phyloP scores from a whole-genome alignment of 257 asterid genomes.

The Nicotiana tomentosiformis region DNA sequence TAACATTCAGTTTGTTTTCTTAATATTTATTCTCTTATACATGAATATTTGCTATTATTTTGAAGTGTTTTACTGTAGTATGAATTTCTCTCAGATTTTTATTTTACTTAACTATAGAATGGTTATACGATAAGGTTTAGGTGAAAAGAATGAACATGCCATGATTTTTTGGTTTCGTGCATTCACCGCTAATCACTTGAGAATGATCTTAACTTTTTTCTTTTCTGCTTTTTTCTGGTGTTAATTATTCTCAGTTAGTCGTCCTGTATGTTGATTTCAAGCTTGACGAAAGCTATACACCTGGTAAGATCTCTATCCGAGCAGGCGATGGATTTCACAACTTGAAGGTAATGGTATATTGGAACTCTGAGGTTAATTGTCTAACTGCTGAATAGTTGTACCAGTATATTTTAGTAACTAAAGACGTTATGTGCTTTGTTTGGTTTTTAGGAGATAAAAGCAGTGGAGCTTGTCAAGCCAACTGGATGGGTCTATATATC shows the following conservation, averaged over 20 bases:
- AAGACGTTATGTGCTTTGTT: background rate
- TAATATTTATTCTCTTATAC: background rate
- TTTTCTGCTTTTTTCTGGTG: background rate
- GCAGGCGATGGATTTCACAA: conserved; percentile 98
- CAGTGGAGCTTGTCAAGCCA: conserved; percentile 85
- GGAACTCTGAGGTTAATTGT: background rate
- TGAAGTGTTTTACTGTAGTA: background rate
- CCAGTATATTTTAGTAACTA: background rate
- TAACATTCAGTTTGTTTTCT: background rate
- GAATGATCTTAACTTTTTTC: background rate
- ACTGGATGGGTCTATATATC: conserved; percentile 85
- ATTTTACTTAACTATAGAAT: background rate
- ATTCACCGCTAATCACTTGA: background rate
- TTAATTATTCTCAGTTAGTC: conserved; percentile 32
- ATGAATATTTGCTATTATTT: background rate
- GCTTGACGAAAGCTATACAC: conserved; percentile 97
- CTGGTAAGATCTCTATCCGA: conserved; percentile 80
- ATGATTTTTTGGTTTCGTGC: background rate
- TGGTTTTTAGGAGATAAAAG: conserved; percentile 63
- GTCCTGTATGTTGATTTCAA: conserved; percentile 84
- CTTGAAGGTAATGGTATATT: conserved; percentile 54
- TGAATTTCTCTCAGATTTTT: background rate
- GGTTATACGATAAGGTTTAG: background rate
- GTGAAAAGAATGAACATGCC: no score
- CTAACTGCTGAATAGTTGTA: background rate